Base-by-base conservation (phyloP, 2,329 filamentous ascomycete species). In the Aspergillus tubingensis region DNA sequence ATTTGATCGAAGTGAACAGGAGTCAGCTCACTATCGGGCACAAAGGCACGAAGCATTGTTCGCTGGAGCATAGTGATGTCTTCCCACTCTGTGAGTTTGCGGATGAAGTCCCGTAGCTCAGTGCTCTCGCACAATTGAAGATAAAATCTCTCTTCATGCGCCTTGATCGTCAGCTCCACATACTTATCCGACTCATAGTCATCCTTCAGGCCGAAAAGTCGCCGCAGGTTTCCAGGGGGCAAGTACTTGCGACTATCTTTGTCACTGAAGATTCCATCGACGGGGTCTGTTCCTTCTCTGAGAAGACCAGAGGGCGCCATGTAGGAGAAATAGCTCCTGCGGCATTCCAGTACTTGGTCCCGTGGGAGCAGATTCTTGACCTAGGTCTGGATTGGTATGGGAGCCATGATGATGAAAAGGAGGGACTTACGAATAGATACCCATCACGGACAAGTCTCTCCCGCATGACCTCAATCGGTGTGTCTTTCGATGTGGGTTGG, bases 251-350 rank as follows among this genome's bases (percentile, higher is more conserved):
- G 62, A 54, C 76, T 76, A 21, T 65, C 62, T 7, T 71, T 69
- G 15, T 68, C 64, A 8, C 68, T 67, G 64, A 79, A 81, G 57
- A 79, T 76, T 5, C 79, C 78, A 5, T 78, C 74, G 2, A 73
- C 67, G 0, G 76, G 67, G 13, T 65, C 63, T 2, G 74, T 76
- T 21, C 69, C 69, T 1, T 76, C 73, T 44, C 74, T 70, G 19
- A 79, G 70, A 5, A 80, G 68, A 1, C 76, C 76, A 13, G 74
- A 78, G 4, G 74, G 72, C 5, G 67, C 59, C 57, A 80, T 69
- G 41, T 75, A 70, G 19, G 65, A 54, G 65, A 81, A 80, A 63
- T 80, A 80, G n/a, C 69, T 70, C 62, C 79, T 72, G 2, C 83
- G 77, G 2, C 59, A 62, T 52, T 58, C 23, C 3, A 49, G 23